Conservation (phyloP, 2,329 filamentous ascomycete genomes). For the Fusarium camptoceras region DNA sequence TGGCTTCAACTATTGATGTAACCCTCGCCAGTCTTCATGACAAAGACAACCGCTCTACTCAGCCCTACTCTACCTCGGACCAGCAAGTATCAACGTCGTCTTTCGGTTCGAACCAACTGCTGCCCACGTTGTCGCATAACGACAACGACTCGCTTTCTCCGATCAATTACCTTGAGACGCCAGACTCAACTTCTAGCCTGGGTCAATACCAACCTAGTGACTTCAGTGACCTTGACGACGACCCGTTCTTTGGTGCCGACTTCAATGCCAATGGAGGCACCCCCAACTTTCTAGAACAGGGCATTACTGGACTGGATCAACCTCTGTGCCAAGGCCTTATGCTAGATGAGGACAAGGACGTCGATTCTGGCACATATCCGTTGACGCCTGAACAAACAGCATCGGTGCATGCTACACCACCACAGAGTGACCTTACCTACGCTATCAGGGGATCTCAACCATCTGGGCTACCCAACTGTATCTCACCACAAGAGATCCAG, state of each 20-base stretch:
- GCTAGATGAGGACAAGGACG: constrained; percentile 38
- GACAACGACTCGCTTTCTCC: constrained; percentile 49
- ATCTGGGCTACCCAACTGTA: constrained; percentile 50
- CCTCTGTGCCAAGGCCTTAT: constrained; percentile 31
- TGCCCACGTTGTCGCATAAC: constrained; percentile 58
- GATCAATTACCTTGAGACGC: constrained; percentile 56
- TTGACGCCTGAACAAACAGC: constrained; percentile 66
- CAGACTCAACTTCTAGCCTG: constrained; percentile 61
- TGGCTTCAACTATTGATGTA: constrained; percentile 60
- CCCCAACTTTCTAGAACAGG: constrained; percentile 60
- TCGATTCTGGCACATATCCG: constrained; percentile 53
- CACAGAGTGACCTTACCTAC: constrained; percentile 51
- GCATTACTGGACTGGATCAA: constrained; percentile 41
- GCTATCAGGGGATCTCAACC: constrained; percentile 40
- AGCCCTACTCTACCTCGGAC: constrained; percentile 38
- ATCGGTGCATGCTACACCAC: constrained; percentile 60
- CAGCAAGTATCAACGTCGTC: constrained; percentile 49
- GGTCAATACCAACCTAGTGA: constrained; percentile 64
- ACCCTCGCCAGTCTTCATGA: constrained; percentile 56
- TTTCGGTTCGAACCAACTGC: constrained; percentile 55
- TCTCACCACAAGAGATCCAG: constrained; percentile 58
- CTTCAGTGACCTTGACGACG: constrained; percentile 59
- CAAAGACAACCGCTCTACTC: constrained; percentile 47
- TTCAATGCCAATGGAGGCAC: constrained; percentile 59
- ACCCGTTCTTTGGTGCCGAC: constrained; percentile 64